These are phyloP conservation scores for Leucosporidium yakuticum DNA, from an alignment of 768 basidiomycete genomes.

Conservation along the genomic window DNA sequence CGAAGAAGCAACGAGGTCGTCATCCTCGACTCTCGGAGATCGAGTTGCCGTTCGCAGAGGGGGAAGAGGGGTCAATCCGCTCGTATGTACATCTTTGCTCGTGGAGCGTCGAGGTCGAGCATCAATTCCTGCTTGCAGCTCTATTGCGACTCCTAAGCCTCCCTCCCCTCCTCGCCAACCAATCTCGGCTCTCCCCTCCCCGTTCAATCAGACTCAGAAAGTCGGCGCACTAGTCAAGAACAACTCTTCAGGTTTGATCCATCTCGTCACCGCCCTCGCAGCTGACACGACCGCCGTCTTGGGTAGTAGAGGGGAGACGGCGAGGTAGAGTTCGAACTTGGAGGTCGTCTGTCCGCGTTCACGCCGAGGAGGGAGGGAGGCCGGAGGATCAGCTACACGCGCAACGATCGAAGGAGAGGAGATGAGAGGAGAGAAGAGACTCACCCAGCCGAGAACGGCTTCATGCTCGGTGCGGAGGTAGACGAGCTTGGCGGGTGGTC, in stretches of 20 bases:
- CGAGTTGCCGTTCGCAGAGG: too few species aligned
- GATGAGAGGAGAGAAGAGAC: slow-evolving; percentile 41
- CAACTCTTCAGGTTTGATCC: slow-evolving; percentile 88
- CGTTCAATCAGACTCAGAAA: background rate
- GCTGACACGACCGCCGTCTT: slow-evolving; percentile 82
- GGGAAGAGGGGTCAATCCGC: too few species aligned
- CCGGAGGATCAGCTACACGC: too few species aligned
- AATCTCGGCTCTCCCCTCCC: too few species aligned
- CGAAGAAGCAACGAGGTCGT: too few species aligned
- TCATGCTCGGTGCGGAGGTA: slow-evolving; percentile 80
- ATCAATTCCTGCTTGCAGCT: too few species aligned
- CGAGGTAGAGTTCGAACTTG: slow-evolving; percentile 83
- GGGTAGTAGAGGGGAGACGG: slow-evolving; percentile 71
- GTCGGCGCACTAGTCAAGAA: slow-evolving; percentile 54
- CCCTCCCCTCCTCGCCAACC: too few species aligned
- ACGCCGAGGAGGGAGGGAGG: too few species aligned
- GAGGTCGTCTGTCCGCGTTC: slow-evolving; percentile 66
- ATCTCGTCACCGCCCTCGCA: slow-evolving; percentile 79
- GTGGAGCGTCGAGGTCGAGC: too few species aligned
- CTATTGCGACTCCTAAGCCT: too few species aligned
- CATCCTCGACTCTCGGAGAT: too few species aligned
- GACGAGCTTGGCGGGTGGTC: slow-evolving; percentile 66
- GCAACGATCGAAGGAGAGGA: background rate
- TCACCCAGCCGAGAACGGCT: slow-evolving; percentile 89
- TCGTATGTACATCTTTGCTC: too few species aligned